A percentile compares a stretch with the other conserved stretches of the same genome.
phyloP scores from a whole-genome alignment of 2,329 filamentous ascomycete genomes.

The Colletotrichum liaoningense region DNA sequence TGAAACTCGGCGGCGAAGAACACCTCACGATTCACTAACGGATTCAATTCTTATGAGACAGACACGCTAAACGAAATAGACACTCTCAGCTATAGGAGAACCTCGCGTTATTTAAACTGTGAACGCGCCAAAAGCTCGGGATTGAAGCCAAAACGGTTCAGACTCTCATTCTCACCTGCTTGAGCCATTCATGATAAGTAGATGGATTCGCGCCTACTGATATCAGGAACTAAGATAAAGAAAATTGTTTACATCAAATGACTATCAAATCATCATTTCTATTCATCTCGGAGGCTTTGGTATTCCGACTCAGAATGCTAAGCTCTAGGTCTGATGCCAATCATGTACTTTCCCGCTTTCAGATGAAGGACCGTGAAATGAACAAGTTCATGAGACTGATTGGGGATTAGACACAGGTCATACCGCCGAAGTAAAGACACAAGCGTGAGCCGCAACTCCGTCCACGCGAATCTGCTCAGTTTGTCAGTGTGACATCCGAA shows the following conservation, averaged over 20 bases:
- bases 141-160: background rate
- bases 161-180: background rate
- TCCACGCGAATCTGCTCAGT: background rate
- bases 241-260: background rate
- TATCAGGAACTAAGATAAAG: background rate
- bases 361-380: conserved; percentile 3
- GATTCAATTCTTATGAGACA: background rate
- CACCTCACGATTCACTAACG: background rate
- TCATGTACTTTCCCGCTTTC: conserved; percentile 4
- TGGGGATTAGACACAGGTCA: background rate
- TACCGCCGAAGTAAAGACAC: background rate
- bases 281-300: background rate
- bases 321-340: background rate
- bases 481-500: background rate
- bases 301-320: background rate
- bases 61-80: background rate
- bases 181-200: background rate
- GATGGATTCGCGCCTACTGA: background rate
- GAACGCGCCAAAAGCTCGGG: background rate
- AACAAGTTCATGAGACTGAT: conserved; percentile 2
- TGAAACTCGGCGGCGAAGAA: background rate
- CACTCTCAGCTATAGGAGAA: background rate
- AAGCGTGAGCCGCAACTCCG: background rate
- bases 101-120: background rate
- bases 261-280: background rate